Evolutionary conservation across 2,329 filamentous ascomycete species (phyloP).

Genomic region (Calonectria fujianensis): DNA sequence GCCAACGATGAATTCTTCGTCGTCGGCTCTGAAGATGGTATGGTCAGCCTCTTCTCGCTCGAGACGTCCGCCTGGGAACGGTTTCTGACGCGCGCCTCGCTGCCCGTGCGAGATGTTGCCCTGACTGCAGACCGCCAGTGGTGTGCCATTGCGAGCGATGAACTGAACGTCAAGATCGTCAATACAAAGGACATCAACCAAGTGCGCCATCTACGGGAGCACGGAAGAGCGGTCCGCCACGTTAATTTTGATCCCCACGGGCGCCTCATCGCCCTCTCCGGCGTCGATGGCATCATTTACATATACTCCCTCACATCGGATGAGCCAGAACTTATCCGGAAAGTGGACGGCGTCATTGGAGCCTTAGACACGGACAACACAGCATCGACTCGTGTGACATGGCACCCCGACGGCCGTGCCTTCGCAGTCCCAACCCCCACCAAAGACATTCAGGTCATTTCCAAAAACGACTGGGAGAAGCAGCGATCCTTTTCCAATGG

Average conservation of each 20-base stretch:
- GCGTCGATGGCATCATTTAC: constrained; percentile 92
- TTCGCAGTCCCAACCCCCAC: constrained; percentile 91
- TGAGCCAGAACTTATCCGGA: constrained; percentile 86
- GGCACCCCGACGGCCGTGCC: constrained; percentile 96
- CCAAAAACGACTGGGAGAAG: constrained; percentile 91
- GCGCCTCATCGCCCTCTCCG: constrained; percentile 85
- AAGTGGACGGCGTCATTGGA: constrained; percentile 90
- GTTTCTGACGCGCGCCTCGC: constrained; percentile 87
- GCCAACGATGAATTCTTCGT: constrained; percentile 89
- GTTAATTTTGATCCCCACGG: constrained; percentile 90
- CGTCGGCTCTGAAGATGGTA: constrained; percentile 93
- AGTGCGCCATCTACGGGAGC: constrained; percentile 87
- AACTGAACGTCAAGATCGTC: constrained; percentile 92
- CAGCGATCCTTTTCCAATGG: constrained; percentile 87
- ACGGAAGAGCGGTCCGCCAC: constrained; percentile 91
- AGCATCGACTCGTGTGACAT: constrained; percentile 83
- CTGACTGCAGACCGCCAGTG: constrained; percentile 88
- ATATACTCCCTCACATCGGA: constrained; percentile 88
- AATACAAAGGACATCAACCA: constrained; percentile 85
- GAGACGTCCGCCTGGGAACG: constrained; percentile 84
- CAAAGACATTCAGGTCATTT: constrained; percentile 89
- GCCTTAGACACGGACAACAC: constrained; percentile 84
- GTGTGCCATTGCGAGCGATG: constrained; percentile 97
- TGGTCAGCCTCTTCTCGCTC: constrained; percentile 95
- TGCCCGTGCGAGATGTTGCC: constrained; percentile 90